Base-by-base conservation (phyloP, 1,139 yeast species). In the Kurtzmaniella quercitrusa region DNA sequence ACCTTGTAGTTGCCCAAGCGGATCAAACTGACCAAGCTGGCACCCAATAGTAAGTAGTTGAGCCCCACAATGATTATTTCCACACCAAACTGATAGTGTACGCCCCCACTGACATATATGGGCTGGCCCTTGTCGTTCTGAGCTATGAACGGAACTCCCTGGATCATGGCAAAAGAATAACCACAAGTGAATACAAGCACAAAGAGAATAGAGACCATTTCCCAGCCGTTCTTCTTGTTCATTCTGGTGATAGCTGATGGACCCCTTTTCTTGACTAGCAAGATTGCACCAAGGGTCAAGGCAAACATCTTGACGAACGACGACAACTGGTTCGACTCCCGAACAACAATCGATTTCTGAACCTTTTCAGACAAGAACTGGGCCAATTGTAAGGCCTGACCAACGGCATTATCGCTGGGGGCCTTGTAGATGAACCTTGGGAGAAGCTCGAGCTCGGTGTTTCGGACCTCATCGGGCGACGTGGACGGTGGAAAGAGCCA, bases 71-170 rank as follows among this genome's bases (percentile, higher is more conserved):
- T 57, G 5, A 78, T 55, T 2, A 81, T 71, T 57, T 85, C 94
- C 3, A 77, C 62, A 1, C 93, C 93, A 60, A 84, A 81, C 58
- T 85, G 93, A 66, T 79, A 81, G 46, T 73, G 77, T 7, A 63
- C 60, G 1, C 86, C 88, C 6, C 88, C 88, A 50, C 85, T 75
- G 41, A 81, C 76, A 51, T 67, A 70, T 59, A 83, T 70, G 34
- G 79, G 60, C 6, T 66, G 62, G 6, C 78, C 76, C 1, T 71
- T 51, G 9, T 73, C 75, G 51, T 71, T 66, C 44, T 66, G 67
- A 1, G 85, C 81, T n/a, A 85, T 52, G 44, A 85, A 79, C 2
- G 91, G 89, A 1, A 80, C 78, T 2, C 72, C 72, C 50, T 79
- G 70, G 45, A 81, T 80, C 24, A 75, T 61, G 1, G 85, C 75